These are phyloP conservation scores for Tinospora cordifolia DNA, from an alignment of 164 flowering plant genomes.

Conservation along the genomic window DNA sequence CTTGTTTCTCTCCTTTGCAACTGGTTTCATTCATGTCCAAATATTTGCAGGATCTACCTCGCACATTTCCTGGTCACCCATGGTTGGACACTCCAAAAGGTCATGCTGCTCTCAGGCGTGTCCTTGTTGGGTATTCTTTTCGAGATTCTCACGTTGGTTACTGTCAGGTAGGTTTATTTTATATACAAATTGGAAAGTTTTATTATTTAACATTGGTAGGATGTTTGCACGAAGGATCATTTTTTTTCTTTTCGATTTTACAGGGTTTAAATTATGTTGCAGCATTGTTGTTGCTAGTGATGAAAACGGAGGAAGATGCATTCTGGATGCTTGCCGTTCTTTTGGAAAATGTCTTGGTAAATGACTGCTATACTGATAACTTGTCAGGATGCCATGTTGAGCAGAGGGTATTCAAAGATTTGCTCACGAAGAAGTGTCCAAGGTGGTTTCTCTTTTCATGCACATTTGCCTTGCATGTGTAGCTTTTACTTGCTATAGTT, in stretches of 20 bases:
- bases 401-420: conserved; percentile 84
- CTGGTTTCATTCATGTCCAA: conserved; percentile 9
- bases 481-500: background rate
- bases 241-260: conserved; percentile 15
- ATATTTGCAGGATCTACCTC: conserved; percentile 67
- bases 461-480: background rate
- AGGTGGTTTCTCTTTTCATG: conserved; percentile 29
- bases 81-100: conserved; percentile 94
- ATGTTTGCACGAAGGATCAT: background rate
- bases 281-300: conserved; percentile 82
- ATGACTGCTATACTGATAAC: conserved; percentile 83
- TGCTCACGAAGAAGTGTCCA: conserved; percentile 71
- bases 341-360: conserved; percentile 80
- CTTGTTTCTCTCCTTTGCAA: background rate
- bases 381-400: conserved; percentile 96
- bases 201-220: background rate
- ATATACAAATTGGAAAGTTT: background rate
- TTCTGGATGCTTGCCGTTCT: conserved; percentile 98
- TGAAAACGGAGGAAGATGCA: conserved; percentile 97
- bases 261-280: conserved; percentile 97
- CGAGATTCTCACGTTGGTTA: conserved; percentile 96
- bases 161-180: conserved; percentile 57
- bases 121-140: conserved; percentile 90
- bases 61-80: conserved; percentile 97
- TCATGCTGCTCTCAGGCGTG: conserved; percentile 85